Conservation (phyloP, 2,329 filamentous ascomycete species). For the Venturia effusa region DNA sequence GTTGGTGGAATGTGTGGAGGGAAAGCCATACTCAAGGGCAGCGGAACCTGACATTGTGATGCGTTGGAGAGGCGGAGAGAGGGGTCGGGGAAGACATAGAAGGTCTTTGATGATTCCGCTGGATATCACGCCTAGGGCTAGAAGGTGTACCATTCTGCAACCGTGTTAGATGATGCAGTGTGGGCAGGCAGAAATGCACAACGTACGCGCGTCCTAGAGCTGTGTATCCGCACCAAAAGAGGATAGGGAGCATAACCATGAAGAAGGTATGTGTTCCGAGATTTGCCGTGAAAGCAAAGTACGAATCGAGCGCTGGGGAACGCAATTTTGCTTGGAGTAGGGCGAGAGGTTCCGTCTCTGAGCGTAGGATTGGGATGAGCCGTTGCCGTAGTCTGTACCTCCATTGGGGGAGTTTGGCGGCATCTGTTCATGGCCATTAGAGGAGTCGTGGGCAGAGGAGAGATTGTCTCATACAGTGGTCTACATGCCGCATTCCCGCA, state of each 20-base stretch:
- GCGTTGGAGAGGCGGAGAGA: conserved; percentile 82
- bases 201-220: conserved; percentile 77
- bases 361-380: conserved; percentile 77
- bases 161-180: neutral
- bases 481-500: conserved; percentile 68
- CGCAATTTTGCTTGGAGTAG: conserved; percentile 71
- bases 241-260: conserved; percentile 86
- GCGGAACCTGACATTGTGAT: conserved; percentile 97
- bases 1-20: conserved; percentile 94
- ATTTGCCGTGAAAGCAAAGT: conserved; percentile 95
- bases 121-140: conserved; percentile 53
- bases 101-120: conserved; percentile 93
- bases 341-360: conserved; percentile 91
- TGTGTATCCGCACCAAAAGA: conserved; percentile 93
- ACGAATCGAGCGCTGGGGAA: conserved; percentile 78
- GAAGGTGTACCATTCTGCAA: conserved; percentile 40
- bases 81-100: conserved; percentile 78
- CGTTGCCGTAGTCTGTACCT: conserved; percentile 73
- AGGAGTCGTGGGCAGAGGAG: neutral
- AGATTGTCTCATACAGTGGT: conserved; percentile 38
- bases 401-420: conserved; percentile 74
- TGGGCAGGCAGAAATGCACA: conserved; percentile 11
- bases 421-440: conserved; percentile 45
- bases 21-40: conserved; percentile 92
- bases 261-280: conserved; percentile 97